Base-by-base conservation (phyloP, 2,329 filamentous ascomycete genomes). In the Mollisia scopiformis region DNA sequence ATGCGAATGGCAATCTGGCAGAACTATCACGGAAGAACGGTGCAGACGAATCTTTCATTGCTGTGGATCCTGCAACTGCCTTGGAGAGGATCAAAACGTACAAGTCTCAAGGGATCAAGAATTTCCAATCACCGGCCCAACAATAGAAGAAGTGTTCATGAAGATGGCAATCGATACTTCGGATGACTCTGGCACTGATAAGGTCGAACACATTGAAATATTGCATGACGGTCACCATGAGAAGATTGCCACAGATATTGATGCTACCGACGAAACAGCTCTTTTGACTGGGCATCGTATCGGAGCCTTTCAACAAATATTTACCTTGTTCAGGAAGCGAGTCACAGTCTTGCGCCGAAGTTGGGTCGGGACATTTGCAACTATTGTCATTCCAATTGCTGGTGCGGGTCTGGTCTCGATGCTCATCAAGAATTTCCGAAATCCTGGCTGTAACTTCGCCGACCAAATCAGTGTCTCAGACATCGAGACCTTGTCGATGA, bases 111-210 rank as follows among this genome's bases (percentile, higher is more conserved):
- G 86, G 86, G 0, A 82, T 95, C 49, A 80, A 80, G 21, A 89
- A 95, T 61, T 96, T 96, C 73, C 87, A 92, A 91, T 96, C 68
- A 90, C 89, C 21, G 91, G 92, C 0, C 93, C 93, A 0, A 95
- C 91, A 0, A 92, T 97, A 35, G 93, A 97, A 73, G 92, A 96
- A 66, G 92, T 96, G 0, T 97, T 97, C 75, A 77, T 97, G 33
- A 88, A 91, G 66, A 82, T 96, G 37, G 91, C 92, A 0, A 90
- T 93, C 70, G 92, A 96, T 30, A 50, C 51, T 37, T 14, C 13
- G 13, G 33, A 37, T 3, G 11, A 37, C 11, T 23, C 43, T 28
- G 37, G 37, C 10, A 41, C 46, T 1, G 54, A 52, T n/a, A 71
- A 87, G 6, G 39, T 19, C 8, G 57, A 55, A n/a, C 28, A 28